Conservation (phyloP, 2,329 filamentous ascomycete genomes). For the Stemphylium lycopersici region DNA sequence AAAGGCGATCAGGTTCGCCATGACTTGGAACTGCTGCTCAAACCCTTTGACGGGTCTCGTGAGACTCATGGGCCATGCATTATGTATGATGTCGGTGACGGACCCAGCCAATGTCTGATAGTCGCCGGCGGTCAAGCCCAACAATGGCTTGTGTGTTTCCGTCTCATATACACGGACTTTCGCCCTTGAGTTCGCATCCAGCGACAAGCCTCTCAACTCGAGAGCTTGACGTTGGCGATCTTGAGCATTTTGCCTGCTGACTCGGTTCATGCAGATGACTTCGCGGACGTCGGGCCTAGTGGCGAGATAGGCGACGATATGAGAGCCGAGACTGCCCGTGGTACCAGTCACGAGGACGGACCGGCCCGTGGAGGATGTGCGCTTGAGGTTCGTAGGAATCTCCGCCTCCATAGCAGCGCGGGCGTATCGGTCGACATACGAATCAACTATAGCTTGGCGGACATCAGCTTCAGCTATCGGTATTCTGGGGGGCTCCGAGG, state of each 20-base stretch:
- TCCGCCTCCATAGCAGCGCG: no score
- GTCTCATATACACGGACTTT: conserved; percentile 57
- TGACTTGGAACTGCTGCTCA: conserved; percentile 57
- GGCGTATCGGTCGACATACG: not conserved
- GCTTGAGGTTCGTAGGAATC: no score
- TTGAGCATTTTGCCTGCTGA: conserved; percentile 26
- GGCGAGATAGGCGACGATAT: conserved; percentile 45
- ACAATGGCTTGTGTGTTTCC: conserved; percentile 54
- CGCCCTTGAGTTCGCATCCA: conserved; percentile 10
- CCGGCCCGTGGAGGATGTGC: no score
- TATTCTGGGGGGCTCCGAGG: no score
- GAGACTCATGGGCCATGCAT: conserved; percentile 63
- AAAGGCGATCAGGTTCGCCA: conserved; percentile 59
- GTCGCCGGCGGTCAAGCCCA: conserved; percentile 54
- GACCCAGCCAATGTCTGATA: conserved; percentile 47
- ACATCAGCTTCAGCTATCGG: no score
- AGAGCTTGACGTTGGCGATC: conserved; percentile 49
- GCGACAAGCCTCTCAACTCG: conserved; percentile 8
- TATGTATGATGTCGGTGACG: conserved; percentile 61
- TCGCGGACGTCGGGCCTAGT: conserved; percentile 32
- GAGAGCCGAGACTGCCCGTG: conserved; percentile 49
- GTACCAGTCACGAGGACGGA: conserved; percentile 50
- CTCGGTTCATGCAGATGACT: conserved; percentile 57
- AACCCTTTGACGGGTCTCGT: conserved; percentile 59
- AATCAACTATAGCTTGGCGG: not conserved